Evolutionary conservation across 1,284 basidiomycete genomes (phyloP).

Genomic region (Butyriboletus regius): DNA sequence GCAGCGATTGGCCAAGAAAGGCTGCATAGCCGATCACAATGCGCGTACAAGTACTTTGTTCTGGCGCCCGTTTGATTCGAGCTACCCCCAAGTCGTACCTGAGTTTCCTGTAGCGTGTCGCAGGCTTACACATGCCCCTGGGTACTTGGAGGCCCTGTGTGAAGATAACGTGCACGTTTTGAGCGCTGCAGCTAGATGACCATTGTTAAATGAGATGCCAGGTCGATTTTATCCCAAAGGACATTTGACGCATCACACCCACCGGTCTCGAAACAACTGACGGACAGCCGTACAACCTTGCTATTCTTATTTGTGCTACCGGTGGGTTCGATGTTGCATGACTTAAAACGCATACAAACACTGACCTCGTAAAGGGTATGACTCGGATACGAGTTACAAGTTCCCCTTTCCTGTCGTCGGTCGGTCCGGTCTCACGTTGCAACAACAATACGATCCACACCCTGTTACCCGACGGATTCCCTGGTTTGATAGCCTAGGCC

Average conservation of each 20-base stretch:
- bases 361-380: constrained; percentile 37
- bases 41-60: constrained; percentile 14
- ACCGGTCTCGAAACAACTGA: constrained; percentile 52
- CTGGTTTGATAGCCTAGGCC: constrained; percentile 53
- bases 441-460: constrained; percentile 46
- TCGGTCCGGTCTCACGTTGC: constrained; percentile 41
- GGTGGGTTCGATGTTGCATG: constrained; percentile 24
- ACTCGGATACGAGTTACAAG: constrained; percentile 47
- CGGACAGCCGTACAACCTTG: constrained; percentile 47
- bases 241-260: constrained; percentile 46
- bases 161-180: constrained; percentile 45
- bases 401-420: constrained; percentile 50
- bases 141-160: constrained; percentile 57
- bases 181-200: not conserved
- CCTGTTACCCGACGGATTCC: constrained; percentile 54
- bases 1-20: constrained; percentile 47
- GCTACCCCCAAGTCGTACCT: constrained; percentile 42
- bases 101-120: constrained; percentile 53
- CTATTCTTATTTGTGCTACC: constrained; percentile 56
- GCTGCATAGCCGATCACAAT: constrained; percentile 55
- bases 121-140: constrained; percentile 57
- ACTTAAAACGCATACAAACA: not conserved
- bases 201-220: constrained; percentile 26
- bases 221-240: constrained; percentile 49
- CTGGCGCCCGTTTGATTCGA: not conserved